Evolutionary conservation across 139 green algal genomes (phyloP).

Genomic region (Trebouxia sp.): DNA sequence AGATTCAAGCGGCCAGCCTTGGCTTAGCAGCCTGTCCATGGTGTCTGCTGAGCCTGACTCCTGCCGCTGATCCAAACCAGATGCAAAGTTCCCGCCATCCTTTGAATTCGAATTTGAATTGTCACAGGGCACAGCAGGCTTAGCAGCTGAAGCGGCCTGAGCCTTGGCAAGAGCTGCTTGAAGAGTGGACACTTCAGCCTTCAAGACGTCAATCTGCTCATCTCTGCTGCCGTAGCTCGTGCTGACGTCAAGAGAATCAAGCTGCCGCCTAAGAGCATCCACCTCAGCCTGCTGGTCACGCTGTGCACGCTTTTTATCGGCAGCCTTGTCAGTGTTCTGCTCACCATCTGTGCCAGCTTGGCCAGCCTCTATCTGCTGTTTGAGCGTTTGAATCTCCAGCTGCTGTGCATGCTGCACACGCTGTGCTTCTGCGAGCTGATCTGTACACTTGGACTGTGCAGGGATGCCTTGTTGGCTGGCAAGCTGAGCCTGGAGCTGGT

Average conservation of each 20-base stretch:
- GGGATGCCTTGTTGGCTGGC: not conserved
- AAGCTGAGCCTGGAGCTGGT: not conserved
- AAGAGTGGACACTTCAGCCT: not conserved
- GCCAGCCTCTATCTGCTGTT: not conserved
- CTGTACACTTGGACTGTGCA: not conserved
- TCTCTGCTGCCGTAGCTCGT: not conserved
- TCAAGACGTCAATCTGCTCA: not conserved
- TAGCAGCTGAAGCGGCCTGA: too few relatives aligned
- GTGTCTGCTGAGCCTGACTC: not conserved
- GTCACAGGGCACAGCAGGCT: too few relatives aligned
- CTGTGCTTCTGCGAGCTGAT: constrained; percentile 14
- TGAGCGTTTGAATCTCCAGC: not conserved
- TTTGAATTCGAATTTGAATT: too few relatives aligned
- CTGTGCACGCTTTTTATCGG: not conserved
- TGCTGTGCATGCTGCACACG: constrained; percentile 2
- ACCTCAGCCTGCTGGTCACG: not conserved
- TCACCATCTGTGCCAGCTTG: not conserved
- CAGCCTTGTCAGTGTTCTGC: not conserved
- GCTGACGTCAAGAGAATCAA: not conserved
- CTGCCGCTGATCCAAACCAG: not conserved
- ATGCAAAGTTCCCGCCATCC: not conserved
- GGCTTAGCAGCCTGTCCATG: not conserved
- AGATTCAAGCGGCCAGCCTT: not conserved
- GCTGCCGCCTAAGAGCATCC: not conserved
- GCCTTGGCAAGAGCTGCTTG: not conserved